A percentile compares a stretch with the other conserved stretches of the same genome.
These are phyloP conservation scores for Ambispora gerdemannii DNA, from an alignment of 192 early-diverging fungal species.

Conservation along the genomic window DNA sequence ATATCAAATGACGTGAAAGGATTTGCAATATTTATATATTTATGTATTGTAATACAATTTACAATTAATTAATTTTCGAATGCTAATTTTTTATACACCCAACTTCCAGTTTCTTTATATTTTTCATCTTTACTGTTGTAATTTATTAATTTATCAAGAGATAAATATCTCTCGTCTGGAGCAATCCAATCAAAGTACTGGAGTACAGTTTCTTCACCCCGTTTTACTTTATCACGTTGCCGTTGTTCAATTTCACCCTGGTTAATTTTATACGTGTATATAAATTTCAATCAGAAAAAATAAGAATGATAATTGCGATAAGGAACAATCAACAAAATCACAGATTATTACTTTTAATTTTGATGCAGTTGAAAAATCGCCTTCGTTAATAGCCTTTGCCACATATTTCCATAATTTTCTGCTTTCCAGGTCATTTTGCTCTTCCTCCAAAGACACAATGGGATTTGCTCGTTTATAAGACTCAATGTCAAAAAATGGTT, in stretches of 20 bases:
- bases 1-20: too few species aligned
- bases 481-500: slow-evolving; percentile 59
- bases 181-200: slow-evolving; percentile 23
- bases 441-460: slow-evolving; percentile 56
- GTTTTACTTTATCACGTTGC: slow-evolving; percentile 30
- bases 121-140: slow-evolving; percentile 10
- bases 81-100: slow-evolving; percentile 22
- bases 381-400: slow-evolving; percentile 59
- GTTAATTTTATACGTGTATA: neutral
- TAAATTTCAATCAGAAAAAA: neutral
- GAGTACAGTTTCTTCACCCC: neutral
- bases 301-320: neutral
- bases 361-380: slow-evolving; percentile 67
- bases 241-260: slow-evolving; percentile 29
- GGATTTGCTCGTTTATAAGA: slow-evolving; percentile 47
- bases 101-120: slow-evolving; percentile 21
- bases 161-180: neutral
- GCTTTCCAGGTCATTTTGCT: slow-evolving; percentile 64
- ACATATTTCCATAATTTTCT: slow-evolving; percentile 69
- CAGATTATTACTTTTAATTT: slow-evolving; percentile 47
- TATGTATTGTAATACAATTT: too few species aligned
- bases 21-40: too few species aligned
- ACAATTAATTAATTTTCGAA: too few species aligned
- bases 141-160: slow-evolving; percentile 11
- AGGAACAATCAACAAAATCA: neutral